Conservation (phyloP, 2,329 filamentous ascomycete genomes). For the Pseudogymnoascus sp. region DNA sequence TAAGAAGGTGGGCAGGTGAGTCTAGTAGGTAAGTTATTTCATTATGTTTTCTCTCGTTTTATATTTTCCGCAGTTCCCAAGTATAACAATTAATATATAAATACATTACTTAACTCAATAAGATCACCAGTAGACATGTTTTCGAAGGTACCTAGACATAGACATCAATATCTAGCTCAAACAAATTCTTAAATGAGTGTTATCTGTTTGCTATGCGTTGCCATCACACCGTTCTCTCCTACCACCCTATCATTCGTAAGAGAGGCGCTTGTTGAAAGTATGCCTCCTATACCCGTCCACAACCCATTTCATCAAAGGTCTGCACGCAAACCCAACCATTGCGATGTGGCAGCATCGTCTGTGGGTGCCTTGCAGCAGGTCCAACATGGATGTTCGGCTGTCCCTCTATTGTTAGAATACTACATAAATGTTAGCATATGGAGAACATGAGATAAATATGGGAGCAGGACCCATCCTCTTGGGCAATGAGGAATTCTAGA, state of each 20-base stretch:
- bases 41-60: background rate
- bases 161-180: background rate
- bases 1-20: background rate
- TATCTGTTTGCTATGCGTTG: background rate
- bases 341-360: background rate
- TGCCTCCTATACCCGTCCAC: background rate
- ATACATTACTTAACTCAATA: background rate
- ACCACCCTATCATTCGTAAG: no score
- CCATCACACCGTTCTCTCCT: no score
- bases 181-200: background rate
- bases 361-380: background rate
- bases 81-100: background rate
- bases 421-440: background rate
- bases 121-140: background rate
- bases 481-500: background rate
- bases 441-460: background rate
- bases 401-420: background rate
- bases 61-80: background rate
- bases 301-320: background rate
- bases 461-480: background rate
- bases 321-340: background rate
- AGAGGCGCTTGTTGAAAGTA: background rate
- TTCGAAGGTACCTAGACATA: background rate
- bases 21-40: background rate
- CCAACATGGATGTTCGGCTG: background rate